Evolutionary conservation across 2,329 filamentous ascomycete genomes (phyloP).

Genomic region (Fusarium heterosporum): DNA sequence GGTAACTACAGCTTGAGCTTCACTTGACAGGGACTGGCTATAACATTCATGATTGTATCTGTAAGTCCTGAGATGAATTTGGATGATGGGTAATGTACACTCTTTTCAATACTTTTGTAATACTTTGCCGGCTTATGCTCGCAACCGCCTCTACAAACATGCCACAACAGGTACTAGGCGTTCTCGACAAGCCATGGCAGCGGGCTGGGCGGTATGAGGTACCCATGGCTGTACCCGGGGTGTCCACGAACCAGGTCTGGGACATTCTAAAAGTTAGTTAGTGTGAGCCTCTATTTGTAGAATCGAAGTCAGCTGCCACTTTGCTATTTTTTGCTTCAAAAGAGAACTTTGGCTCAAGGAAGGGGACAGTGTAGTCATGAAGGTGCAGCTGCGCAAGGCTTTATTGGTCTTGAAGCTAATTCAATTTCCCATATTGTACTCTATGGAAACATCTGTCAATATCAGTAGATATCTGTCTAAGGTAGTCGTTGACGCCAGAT

Average conservation of each 20-base stretch:
- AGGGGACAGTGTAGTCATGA: background rate
- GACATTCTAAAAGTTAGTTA: constrained; percentile 4
- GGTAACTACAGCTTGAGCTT: background rate
- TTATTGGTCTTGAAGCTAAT: background rate
- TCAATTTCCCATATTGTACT: background rate
- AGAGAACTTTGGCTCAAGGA: constrained; percentile 1
- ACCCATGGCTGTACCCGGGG: background rate
- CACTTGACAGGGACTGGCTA: constrained; percentile 1
- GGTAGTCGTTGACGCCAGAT: background rate
- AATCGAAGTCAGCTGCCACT: constrained; percentile 19
- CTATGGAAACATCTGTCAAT: background rate
- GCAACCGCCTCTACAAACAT: too few relatives aligned
- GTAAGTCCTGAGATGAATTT: background rate
- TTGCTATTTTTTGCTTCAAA: constrained; percentile 5
- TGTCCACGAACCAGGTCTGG: constrained; percentile 2
- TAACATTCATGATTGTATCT: constrained; percentile 1
- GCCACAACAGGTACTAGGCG: background rate
- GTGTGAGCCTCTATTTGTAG: background rate
- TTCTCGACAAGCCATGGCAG: background rate
- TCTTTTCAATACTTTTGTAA: background rate
- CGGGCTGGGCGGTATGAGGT: background rate
- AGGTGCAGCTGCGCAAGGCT: too few relatives aligned
- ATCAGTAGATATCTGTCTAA: background rate
- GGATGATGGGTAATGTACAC: background rate
- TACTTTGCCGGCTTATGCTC: background rate